Evolutionary conservation across 1,284 basidiomycete species (phyloP).

Genomic region (Cryptococcus hybrid): DNA sequence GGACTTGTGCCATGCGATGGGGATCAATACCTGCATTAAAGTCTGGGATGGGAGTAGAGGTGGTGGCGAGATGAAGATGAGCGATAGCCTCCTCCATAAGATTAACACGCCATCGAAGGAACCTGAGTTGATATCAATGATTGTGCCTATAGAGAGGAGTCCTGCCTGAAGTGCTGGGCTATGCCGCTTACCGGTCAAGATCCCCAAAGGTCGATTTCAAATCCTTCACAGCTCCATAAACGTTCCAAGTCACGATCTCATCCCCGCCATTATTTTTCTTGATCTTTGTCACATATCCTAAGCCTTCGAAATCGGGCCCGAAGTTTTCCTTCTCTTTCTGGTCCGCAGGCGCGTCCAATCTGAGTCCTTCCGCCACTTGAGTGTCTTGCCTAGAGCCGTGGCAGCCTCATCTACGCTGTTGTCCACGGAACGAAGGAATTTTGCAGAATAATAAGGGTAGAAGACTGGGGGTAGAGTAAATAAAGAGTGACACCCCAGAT

Average conservation of each 20-base stretch:
- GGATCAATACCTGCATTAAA: conserved; percentile 19
- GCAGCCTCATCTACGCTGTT: conserved; percentile 19
- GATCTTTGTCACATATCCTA: conserved; percentile 26
- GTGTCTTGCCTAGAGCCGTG: conserved; percentile 13
- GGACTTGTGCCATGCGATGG: conserved; percentile 26
- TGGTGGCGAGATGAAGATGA: conserved; percentile 18
- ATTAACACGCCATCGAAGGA: conserved; percentile 28
- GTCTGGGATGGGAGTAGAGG: conserved; percentile 18
- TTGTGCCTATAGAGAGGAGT: background rate
- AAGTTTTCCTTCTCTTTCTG: conserved; percentile 9
- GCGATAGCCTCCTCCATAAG: conserved; percentile 22
- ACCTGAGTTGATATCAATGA: conserved; percentile 7
- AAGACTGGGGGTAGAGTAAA: conserved; percentile 6
- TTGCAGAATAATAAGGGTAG: conserved; percentile 23
- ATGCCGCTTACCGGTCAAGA: conserved; percentile 14
- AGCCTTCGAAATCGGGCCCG: conserved; percentile 14
- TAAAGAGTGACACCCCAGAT: conserved; percentile 29
- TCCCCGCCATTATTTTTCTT: conserved; percentile 1
- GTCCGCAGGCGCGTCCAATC: conserved; percentile 10
- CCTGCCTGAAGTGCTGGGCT: background rate
- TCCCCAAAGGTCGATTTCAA: conserved; percentile 26
- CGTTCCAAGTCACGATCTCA: conserved; percentile 28
- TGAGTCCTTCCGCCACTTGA: conserved; percentile 27
- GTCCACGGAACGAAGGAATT: conserved; percentile 21
- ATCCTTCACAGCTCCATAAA: conserved; percentile 26